Evolutionary conservation across 139 green algal genomes (phyloP), one percentile per base, ranked within the genome.

Genomic region (Klebsormidium nitens): DNA sequence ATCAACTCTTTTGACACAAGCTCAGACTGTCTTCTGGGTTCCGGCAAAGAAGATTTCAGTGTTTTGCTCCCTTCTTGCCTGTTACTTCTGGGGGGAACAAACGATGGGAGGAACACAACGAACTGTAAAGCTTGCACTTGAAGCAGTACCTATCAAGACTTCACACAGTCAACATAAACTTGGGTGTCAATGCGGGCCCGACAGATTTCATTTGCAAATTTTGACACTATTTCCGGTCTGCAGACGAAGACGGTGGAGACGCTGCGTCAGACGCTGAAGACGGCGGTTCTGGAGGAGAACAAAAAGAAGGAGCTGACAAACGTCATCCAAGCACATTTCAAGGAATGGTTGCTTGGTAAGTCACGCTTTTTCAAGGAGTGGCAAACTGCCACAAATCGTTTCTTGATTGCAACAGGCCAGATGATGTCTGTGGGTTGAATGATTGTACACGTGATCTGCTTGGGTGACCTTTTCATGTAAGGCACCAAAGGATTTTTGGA

Each of bases 251-350:
- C 86, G 32, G 89, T 93, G 32, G 74, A 82, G 14, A 80, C 88
- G 26, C 75, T 97, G 48, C 72, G 89, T 5, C 71, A 77, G 0
- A 83, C 82, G 6, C 80, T 93, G 29, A 87, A 86, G 57, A 68
- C 70, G 60, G 74, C 50, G 42, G 72, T 66, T 8, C 63, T 95
- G 68, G 85, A 92, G 35, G 85, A 92, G 28, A 69, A 1, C 26
- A 73, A 81, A n/a, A 88, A 90, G 71, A 77, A 75, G 2, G 87
- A 93, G 71, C 74, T 96, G 34, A 92, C 91, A 65, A 76, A 57
- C 28, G 84, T 88, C 29, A 93, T 96, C 36, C 90, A 95, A 77
- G 71, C 81, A 6, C 80, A 91, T 74, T 96, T 96, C 79, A 91
- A 93, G 74, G 90, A 95, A 19, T 96, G 90, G 90, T 56, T 80